phyloP scores from a whole-genome alignment of 768 basidiomycete genomes.

The Trametes cubensis region DNA sequence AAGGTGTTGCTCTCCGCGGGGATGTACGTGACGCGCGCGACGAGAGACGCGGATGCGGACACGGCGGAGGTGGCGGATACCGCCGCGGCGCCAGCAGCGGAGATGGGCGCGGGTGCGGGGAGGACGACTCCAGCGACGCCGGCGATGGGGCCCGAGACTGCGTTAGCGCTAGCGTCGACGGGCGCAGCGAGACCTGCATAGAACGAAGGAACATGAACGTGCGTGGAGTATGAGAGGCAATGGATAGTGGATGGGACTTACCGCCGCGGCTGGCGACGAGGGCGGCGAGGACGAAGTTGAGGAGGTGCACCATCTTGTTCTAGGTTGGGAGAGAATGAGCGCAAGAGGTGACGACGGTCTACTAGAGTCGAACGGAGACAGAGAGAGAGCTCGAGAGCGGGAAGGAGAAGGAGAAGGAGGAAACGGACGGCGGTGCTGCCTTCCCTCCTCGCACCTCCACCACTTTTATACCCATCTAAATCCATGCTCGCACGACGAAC shows the following conservation, averaged over 20 bases:
- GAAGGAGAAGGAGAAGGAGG: neutral
- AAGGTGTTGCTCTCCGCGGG: neutral
- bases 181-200: neutral
- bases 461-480: neutral
- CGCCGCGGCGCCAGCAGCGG: neutral
- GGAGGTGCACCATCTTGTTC: slow-evolving; percentile 9
- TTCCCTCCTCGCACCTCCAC: neutral
- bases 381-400: neutral
- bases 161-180: neutral
- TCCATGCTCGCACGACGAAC: too few species aligned
- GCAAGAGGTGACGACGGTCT: neutral
- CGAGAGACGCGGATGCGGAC: neutral
- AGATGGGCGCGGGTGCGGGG: neutral
- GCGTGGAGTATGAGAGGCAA: neutral
- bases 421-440: neutral
- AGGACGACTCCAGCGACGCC: neutral
- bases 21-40: neutral
- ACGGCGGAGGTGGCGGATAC: neutral
- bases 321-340: neutral
- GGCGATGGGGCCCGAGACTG: neutral
- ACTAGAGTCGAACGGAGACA: neutral
- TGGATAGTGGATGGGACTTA: neutral
- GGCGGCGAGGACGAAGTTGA: slow-evolving; percentile 9
- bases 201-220: neutral
- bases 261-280: slow-evolving; percentile 6